Conservation (phyloP, 1,284 basidiomycete genomes). For the Peniophora sp. region DNA sequence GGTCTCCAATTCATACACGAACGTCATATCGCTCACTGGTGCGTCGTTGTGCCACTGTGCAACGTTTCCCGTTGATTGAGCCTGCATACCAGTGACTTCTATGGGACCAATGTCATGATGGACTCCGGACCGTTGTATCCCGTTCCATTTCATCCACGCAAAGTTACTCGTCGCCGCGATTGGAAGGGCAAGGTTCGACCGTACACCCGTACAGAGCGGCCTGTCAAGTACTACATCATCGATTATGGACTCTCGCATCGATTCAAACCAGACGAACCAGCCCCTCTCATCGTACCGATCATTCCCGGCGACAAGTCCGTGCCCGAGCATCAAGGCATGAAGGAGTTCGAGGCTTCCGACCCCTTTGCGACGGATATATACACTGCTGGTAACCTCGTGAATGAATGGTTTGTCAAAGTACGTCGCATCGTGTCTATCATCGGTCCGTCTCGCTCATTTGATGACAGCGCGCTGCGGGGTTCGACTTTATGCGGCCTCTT, state of each 20-base stretch:
- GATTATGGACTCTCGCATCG: constrained; percentile 24
- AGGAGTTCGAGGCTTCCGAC: constrained; percentile 13
- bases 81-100: constrained; percentile 24
- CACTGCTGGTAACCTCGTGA: constrained; percentile 25
- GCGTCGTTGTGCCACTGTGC: background rate
- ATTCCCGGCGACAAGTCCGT: constrained; percentile 16
- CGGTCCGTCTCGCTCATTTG: too few relatives aligned
- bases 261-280: constrained; percentile 11
- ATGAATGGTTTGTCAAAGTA: constrained; percentile 21
- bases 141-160: constrained; percentile 18
- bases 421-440: background rate
- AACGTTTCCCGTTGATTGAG: background rate
- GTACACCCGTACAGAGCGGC: constrained; percentile 15
- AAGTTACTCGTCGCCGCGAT: constrained; percentile 7
- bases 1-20: constrained; percentile 31
- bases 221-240: constrained; percentile 22
- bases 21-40: constrained; percentile 30
- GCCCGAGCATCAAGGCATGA: constrained; percentile 14
- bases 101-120: constrained; percentile 26
- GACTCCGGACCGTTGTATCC: constrained; percentile 21
- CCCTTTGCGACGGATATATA: constrained; percentile 30
- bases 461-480: constrained; percentile 4
- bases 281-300: constrained; percentile 10
- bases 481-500: constrained; percentile 20
- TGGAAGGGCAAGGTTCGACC: constrained; percentile 10